Conservation (phyloP, 257 asterid genomes). For the Vinca minor region DNA sequence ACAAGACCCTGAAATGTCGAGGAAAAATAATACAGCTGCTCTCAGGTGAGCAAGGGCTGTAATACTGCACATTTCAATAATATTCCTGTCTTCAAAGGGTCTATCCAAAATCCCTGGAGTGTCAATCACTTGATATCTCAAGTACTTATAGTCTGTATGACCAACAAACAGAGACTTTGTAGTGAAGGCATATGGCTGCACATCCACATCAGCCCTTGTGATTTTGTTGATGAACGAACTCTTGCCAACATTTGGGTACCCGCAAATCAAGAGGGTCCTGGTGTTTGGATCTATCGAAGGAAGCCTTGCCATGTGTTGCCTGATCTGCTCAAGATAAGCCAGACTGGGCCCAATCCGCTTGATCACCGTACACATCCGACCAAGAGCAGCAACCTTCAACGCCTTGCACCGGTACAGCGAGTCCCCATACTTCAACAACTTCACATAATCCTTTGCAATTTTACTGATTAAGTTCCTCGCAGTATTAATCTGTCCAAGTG, state of each 20-base stretch:
- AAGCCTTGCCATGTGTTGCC: constrained; percentile 93
- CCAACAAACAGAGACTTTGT: constrained; percentile 94
- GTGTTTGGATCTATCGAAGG: constrained; percentile 97
- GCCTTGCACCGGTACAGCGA: constrained; percentile 86
- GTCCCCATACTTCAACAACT: constrained; percentile 77
- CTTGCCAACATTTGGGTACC: constrained; percentile 97
- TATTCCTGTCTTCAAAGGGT: constrained; percentile 96
- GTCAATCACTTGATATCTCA: constrained; percentile 92
- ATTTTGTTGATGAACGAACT: constrained; percentile 92
- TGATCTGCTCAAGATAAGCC: constrained; percentile 93
- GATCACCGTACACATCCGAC: constrained; percentile 88
- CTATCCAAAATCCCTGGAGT: constrained; percentile 94
- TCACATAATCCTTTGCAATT: constrained; percentile 76
- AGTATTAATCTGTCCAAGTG: constrained; percentile 87
- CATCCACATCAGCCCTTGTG: constrained; percentile 94
- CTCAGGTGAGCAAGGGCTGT: constrained; percentile 94
- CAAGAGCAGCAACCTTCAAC: constrained; percentile 88
- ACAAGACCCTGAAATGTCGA: constrained; percentile 91
- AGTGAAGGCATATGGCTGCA: constrained; percentile 94
- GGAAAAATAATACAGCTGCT: constrained; percentile 88
- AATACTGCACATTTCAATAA: constrained; percentile 97
- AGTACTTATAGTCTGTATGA: constrained; percentile 82
- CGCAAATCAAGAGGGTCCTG: constrained; percentile 87
- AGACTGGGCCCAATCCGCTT: constrained; percentile 82
- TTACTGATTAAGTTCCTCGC: constrained; percentile 80